Conservation (phyloP, 495 filamentous ascomycete species). For the Penicillium paradoxum region DNA sequence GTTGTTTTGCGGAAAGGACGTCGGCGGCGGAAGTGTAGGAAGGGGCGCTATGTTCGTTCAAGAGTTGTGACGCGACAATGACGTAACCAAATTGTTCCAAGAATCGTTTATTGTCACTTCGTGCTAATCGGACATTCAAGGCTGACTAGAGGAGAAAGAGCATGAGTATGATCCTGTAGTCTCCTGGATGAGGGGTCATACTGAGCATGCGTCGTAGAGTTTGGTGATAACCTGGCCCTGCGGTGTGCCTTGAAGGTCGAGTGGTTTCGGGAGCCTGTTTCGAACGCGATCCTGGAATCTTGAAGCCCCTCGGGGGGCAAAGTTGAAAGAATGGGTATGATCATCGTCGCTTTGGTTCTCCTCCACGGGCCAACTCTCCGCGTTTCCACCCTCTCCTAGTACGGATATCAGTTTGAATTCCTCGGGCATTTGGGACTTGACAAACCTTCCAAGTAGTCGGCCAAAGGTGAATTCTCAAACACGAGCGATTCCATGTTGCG, state of each 20-base stretch:
- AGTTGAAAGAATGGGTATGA: constrained; percentile 45
- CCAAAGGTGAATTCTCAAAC: constrained; percentile 85
- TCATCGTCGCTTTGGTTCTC: constrained; percentile 37
- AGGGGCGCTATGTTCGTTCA: constrained; percentile 60
- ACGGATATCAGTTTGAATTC: constrained; percentile 15
- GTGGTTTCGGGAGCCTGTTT: constrained; percentile 56
- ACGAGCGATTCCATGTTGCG: constrained; percentile 84
- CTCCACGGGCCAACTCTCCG: constrained; percentile 40
- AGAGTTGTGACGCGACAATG: constrained; percentile 87
- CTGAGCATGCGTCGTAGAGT: constrained; percentile 56
- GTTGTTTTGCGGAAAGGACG: constrained; percentile 31
- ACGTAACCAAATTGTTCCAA: constrained; percentile 94
- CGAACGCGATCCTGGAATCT: constrained; percentile 63
- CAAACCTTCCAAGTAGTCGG: constrained; percentile 88
- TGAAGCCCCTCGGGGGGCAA: constrained; percentile 70
- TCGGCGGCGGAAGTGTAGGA: constrained; percentile 43
- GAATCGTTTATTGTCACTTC: constrained; percentile 79
- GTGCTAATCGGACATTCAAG: constrained; percentile 68
- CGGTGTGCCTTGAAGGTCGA: constrained; percentile 52
- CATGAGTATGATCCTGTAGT: constrained; percentile 2
- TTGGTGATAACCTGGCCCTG: constrained; percentile 43
- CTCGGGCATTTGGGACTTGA: constrained; percentile 2
- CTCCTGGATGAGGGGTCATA: constrained; percentile 30
- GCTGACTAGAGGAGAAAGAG: constrained; percentile 32
- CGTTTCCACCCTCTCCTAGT: constrained; percentile 46